Conservation (phyloP, 2,329 filamentous ascomycete genomes). For the Cadophora gregata region DNA sequence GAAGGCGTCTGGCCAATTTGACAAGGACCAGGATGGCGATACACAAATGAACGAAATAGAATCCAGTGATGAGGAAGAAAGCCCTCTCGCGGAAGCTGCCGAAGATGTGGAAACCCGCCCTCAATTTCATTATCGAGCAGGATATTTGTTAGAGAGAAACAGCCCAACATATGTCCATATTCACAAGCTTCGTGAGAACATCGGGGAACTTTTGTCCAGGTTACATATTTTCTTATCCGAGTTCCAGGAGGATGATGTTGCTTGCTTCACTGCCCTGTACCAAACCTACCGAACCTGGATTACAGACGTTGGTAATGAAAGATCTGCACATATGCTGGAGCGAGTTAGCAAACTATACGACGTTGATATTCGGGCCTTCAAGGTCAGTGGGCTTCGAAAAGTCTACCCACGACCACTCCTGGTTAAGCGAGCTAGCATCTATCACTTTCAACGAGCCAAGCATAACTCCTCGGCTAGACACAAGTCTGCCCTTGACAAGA, state of each 20-base stretch:
- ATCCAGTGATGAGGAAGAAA: conserved; percentile 61
- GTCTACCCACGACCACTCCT: conserved; percentile 92
- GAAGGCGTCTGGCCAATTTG: conserved; percentile 63
- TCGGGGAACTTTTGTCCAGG: conserved; percentile 80
- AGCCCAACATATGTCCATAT: conserved; percentile 75
- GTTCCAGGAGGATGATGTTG: conserved; percentile 93
- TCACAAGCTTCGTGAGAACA: conserved; percentile 78
- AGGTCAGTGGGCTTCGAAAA: conserved; percentile 90
- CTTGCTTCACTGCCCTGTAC: conserved; percentile 92
- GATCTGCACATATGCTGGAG: conserved; percentile 92
- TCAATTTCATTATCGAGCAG: conserved; percentile 86
- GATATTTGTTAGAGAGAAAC: conserved; percentile 74
- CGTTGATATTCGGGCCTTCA: conserved; percentile 89
- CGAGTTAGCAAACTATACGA: conserved; percentile 83
- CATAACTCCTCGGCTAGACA: conserved; percentile 90
- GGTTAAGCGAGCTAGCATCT: conserved; percentile 90
- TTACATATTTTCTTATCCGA: conserved; percentile 84
- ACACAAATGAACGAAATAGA: conserved; percentile 52
- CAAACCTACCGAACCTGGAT: conserved; percentile 96
- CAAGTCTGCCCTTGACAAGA: conserved; percentile 89
- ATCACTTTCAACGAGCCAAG: conserved; percentile 90
- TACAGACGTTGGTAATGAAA: conserved; percentile 94
- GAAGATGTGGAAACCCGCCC: conserved; percentile 85
- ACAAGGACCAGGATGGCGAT: conserved; percentile 52
- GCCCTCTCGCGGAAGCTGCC: conserved; percentile 63